Evolutionary conservation across 139 green algal genomes (phyloP), one percentile per base, ranked within the genome.

Genomic region (Picochlorum costavermella): DNA sequence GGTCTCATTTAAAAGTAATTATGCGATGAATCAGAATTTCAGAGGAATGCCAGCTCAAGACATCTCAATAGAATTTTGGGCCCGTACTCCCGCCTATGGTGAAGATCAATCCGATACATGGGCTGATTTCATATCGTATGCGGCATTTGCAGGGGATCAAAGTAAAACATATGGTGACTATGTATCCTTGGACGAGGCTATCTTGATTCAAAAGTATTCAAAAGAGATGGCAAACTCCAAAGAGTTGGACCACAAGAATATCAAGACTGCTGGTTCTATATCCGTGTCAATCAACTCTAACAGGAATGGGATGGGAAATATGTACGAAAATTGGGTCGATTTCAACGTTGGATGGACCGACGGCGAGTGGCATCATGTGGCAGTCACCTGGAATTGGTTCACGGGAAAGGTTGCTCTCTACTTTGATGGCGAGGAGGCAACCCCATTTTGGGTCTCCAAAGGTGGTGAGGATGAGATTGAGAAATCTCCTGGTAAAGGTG

Each of bases 11-110:
- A 73, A 81, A 26, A 95, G 94, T 81, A 92, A 90, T 79, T 78
- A 89, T 37, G 88, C 85, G 6, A 61, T 91, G 20, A 85, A 88
- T 69, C 72, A 71, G 28, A 17, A 60, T 16, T 58, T 77, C 25
- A 46, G 56, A 8, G 74, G 65, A 64, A 89, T 92, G 75, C 84
- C 84, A 8, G 50, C 46, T 23, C 64, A 70, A 26, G 75, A 81
- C 74, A 80, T 95, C 40, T 87, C 75, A 0, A 63, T 95, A 17
- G 87, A 92, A 73, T 83, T 95, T 55, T 95, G 87, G 88, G 87
- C 77, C 1, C 53, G 69, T 49, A 83, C 76, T 5, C 76, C 76
- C n/a, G 69, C 61, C 25, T 71, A 64, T 59, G 67, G 67, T 36
- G 9, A 26, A n/a, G 13, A 44, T 8, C 28, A 40, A 11, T 36